Base-by-base conservation (phyloP, 352 stramenopile genomes). In the Pythium phragmiticola region DNA sequence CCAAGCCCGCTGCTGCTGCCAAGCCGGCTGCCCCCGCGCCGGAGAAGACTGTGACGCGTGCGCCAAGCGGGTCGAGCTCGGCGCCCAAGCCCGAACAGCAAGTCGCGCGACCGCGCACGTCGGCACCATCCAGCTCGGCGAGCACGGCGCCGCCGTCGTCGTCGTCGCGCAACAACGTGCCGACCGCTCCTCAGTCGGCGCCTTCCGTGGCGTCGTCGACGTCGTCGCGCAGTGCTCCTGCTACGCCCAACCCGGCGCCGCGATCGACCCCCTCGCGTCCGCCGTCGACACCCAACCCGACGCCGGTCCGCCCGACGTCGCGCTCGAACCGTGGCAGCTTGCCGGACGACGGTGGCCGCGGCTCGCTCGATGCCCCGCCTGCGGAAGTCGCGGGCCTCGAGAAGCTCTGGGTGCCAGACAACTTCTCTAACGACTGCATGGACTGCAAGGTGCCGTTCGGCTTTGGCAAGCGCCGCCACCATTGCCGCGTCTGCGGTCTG, bases 401-500 rank as follows among this genome's bases (percentile, higher is more conserved):
- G 56, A 86, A 93, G 72, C 78, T 95, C 48, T 95, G 86, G 86
- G 84, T 95, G 33, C 86, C 86, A 0, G 82, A 95, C 75, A 91
- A 92, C 74, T 95, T 95, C 47, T 92, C 84, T 23, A 80, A 28
- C 65, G 84, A 95, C 55, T 95, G 86, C 63, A 95, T 95, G 86
- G 84, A 95, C 74, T 95, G 86, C 68, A 89, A 90, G 51, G 66
- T 81, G n/a, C 62, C 75, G 17, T 95, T 95, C 63, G 84, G 81
- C 39, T 92, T 93, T 60, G 79, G 81, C 42, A 91, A 92, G 69
- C 81, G 83, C 14, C 86, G 86, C 13, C 86, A 95, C 72, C 86
- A 95, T 67, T 95, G 86, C 66, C 86, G 86, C 49, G 86, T 95
- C 30, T 95, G 87, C 42, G 87, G 87, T 37, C 64, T 93, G 50